Evolutionary conservation across 495 filamentous ascomycete species (phyloP).

Genomic region (Corynascus novoguineensis): DNA sequence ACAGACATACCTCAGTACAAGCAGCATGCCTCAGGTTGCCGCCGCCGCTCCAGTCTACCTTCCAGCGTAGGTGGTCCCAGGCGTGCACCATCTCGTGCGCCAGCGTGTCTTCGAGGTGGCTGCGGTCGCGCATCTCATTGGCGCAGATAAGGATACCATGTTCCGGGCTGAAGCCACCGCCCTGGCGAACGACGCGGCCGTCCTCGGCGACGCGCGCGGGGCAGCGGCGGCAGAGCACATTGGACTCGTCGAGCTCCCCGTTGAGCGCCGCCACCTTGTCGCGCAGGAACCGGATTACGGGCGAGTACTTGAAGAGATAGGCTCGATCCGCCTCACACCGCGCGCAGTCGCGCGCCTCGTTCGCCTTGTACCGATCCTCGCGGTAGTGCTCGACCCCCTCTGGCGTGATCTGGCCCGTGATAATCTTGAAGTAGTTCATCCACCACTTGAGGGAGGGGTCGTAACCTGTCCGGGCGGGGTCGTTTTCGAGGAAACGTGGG

Average conservation of each 20-base stretch:
- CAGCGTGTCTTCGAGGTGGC: constrained; percentile 85
- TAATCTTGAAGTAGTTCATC: constrained; percentile 71
- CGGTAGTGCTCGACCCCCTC: constrained; percentile 67
- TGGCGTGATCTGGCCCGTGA: constrained; percentile 63
- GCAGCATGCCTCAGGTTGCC: constrained; percentile 74
- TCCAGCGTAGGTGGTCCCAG: constrained; percentile 87
- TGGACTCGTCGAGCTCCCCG: constrained; percentile 62
- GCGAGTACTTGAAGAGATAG: constrained; percentile 75
- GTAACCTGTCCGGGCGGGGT: constrained; percentile 54
- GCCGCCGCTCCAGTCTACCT: constrained; percentile 72
- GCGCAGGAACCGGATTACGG: constrained; percentile 75
- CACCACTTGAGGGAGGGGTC: constrained; percentile 59
- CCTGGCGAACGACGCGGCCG: constrained; percentile 39
- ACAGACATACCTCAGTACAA: constrained; percentile 74
- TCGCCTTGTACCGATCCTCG: constrained; percentile 56
- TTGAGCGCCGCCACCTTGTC: constrained; percentile 72
- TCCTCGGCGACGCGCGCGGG: constrained; percentile 43
- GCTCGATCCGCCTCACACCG: constrained; percentile 73
- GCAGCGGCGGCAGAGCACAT: constrained; percentile 79
- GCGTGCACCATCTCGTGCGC: constrained; percentile 98
- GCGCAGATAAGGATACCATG: constrained; percentile 88
- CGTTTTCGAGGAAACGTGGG: constrained; percentile 38
- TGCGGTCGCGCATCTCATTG: constrained; percentile 68
- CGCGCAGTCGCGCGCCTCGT: constrained; percentile 66
- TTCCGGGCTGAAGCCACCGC: constrained; percentile 75